A percentile compares a stretch with the other conserved stretches of the same genome.
Evolutionary conservation across 495 filamentous ascomycete species (phyloP).

Genomic region (Podospora bellae-mahoneyi): DNA sequence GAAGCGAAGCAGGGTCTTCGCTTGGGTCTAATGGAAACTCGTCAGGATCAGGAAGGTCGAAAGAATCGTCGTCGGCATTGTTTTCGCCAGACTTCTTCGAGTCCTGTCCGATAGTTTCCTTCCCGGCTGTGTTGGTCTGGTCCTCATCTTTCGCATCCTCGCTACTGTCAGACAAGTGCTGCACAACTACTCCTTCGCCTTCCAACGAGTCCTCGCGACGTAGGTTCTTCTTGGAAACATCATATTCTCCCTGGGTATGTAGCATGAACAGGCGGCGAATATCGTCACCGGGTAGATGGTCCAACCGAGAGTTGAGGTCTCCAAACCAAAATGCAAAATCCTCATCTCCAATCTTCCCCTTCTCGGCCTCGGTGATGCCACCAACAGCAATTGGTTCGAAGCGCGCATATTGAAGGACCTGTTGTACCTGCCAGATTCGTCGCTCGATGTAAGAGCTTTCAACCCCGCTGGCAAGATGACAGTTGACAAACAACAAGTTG

Average conservation of each 20-base stretch:
- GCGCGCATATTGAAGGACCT: slow-evolving; percentile 67
- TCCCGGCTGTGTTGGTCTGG: slow-evolving; percentile 4
- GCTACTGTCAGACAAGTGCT: slow-evolving; percentile 33
- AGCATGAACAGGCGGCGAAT: slow-evolving; percentile 80
- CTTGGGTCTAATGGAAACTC: slow-evolving; percentile 52
- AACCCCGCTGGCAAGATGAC: slow-evolving; percentile 80
- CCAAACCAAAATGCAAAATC: slow-evolving; percentile 97
- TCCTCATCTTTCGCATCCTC: slow-evolving; percentile 35
- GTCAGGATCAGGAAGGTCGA: slow-evolving; percentile 50
- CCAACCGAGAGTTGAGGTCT: slow-evolving; percentile 92
- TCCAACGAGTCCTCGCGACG: slow-evolving; percentile 36
- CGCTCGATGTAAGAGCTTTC: slow-evolving; percentile 74
- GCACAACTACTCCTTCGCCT: slow-evolving; percentile 43
- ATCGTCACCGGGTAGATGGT: slow-evolving; percentile 83
- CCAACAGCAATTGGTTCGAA: slow-evolving; percentile 68
- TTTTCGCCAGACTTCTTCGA: slow-evolving; percentile 24
- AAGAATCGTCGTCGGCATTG: slow-evolving; percentile 35
- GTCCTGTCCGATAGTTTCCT: slow-evolving; percentile 14
- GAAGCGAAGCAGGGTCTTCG: slow-evolving; percentile 58
- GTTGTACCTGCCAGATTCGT: slow-evolving; percentile 83
- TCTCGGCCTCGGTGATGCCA: slow-evolving; percentile 49
- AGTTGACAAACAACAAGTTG: slow-evolving; percentile 82
- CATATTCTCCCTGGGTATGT: slow-evolving; percentile 77
- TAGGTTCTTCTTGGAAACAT: slow-evolving; percentile 41
- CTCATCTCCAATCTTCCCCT: slow-evolving; percentile 78